Base-by-base conservation (phyloP, 2,329 filamentous ascomycete species). In the Hymenoscyphus linearis region DNA sequence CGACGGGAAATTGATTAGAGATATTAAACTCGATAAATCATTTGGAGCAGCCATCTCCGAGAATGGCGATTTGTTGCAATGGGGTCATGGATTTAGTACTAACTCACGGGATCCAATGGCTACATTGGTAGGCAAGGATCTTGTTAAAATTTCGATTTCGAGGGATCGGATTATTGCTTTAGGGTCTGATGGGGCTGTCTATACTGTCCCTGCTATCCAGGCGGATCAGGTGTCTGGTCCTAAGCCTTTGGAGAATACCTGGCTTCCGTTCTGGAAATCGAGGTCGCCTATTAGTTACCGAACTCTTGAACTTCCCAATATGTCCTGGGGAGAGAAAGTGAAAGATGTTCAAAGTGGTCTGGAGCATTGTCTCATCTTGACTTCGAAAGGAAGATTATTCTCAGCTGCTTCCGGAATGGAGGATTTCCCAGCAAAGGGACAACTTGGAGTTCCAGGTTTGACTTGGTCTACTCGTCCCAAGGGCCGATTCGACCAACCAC, bases 21-120 rank as follows among this genome's bases (percentile, higher is more conserved):
- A 97, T 72, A 79, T 98, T 65, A 96, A 96, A 77, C 77, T 98
- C 56, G 90, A 92, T 62, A 82, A 85, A 59, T 84, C 85, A 47
- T 93, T 96, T 72, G 95, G 91, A 9, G 93, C 87, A 3, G 95
- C 95, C 10, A 87, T 98, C 47, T 88, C 87, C 4, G 93, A 97
- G 73, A 86, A 88, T 64, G 95, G 95, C 3, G 89, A 98, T 72
- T 75, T 99, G 52, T 80, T 97, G 13, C 93, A 98, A 76, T 99
- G 95, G 95, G 95, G 95, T 1, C 81, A 81, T 3, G 90, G 82
- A 3, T 97, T 88, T 72, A 88, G 88, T 6, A 80, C 83, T 60
- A 80, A 84, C 4, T 78, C 84, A 34, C 82, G 79, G 10, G 77
- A 80, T 34, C 95, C 93, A 0, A 81, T 80, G 0, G 78, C 81